A percentile compares a stretch with the other conserved stretches of the same genome.
Evolutionary conservation across 257 asterid genomes (phyloP).

Genomic region (Vinca minor): DNA sequence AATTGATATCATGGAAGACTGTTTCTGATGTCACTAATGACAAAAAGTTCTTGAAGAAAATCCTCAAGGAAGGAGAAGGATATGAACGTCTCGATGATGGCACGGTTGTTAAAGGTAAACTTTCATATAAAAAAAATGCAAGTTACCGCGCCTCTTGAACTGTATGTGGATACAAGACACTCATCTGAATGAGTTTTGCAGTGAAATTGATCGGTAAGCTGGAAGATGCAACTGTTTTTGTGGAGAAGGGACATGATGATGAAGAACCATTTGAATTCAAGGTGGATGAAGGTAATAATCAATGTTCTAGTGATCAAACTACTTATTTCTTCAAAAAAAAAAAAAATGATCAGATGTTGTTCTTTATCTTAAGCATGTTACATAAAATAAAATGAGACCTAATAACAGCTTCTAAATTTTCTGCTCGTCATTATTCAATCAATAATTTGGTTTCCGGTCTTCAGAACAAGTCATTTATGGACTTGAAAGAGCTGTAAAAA

Average conservation of each 20-base stretch:
- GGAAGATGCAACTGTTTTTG: constrained; percentile 41
- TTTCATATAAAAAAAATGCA: not conserved
- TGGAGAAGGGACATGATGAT: constrained; percentile 33
- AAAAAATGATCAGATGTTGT: not conserved
- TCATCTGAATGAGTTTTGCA: constrained; percentile 18
- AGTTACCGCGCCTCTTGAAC: not conserved
- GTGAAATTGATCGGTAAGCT: constrained; percentile 45
- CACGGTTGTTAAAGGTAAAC: constrained; percentile 35
- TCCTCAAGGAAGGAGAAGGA: constrained; percentile 52
- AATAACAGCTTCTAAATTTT: too few species aligned
- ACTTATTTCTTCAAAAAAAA: not conserved
- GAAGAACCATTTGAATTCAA: constrained; percentile 38
- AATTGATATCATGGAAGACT: constrained; percentile 44
- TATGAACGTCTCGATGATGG: constrained; percentile 42
- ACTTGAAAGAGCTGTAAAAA: constrained; percentile 43
- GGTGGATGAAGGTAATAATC: constrained; percentile 42
- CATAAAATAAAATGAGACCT: too few species aligned
- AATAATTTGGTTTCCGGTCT: not conserved
- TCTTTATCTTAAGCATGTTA: too few species aligned
- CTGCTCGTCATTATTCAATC: too few species aligned
- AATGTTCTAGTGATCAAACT: too few species aligned
- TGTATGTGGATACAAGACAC: not conserved
- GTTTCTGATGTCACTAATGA: constrained; percentile 39
- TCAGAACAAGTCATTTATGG: constrained; percentile 52
- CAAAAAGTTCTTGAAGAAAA: constrained; percentile 39